Conservation (phyloP, 306 rosid species). For the Argentina anserina region DNA sequence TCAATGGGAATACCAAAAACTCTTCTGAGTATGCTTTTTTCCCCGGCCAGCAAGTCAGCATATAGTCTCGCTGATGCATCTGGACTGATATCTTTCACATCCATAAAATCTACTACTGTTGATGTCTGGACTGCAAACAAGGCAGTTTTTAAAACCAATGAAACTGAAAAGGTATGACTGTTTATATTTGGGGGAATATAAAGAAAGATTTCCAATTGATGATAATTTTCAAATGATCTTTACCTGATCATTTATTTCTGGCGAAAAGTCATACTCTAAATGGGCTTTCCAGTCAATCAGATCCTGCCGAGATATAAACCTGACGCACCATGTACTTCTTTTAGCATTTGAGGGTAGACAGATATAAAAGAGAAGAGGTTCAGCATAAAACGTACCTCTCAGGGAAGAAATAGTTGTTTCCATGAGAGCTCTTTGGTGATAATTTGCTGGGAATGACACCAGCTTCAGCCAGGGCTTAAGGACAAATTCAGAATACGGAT, state of each 20-base stretch:
- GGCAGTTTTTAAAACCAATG: conserved; percentile 71
- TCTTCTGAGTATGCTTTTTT: conserved; percentile 69
- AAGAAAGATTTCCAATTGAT: background rate
- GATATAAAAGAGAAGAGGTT: conserved; percentile 11
- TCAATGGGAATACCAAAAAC: conserved; percentile 64
- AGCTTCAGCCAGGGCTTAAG: conserved; percentile 78
- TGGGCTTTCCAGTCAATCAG: conserved; percentile 84
- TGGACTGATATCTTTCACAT: conserved; percentile 66
- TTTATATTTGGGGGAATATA: background rate
- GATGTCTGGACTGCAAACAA: conserved; percentile 97
- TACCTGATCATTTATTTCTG: conserved; percentile 63
- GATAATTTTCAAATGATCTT: conserved; percentile 20
- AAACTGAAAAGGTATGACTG: conserved; percentile 30
- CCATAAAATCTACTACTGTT: conserved; percentile 78
- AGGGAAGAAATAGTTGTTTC: conserved; percentile 44
- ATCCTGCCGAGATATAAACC: conserved; percentile 84
- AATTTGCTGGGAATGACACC: conserved; percentile 83
- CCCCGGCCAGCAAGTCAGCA: conserved; percentile 70
- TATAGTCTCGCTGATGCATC: conserved; percentile 56
- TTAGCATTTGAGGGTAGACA: conserved; percentile 21
- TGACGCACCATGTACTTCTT: conserved; percentile 30
- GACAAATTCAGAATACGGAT: conserved; percentile 17
- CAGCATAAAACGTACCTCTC: conserved; percentile 47
- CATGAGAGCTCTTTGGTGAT: conserved; percentile 39
- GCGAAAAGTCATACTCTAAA: conserved; percentile 62